These are phyloP conservation scores for Globisporangium heterothallicum DNA, from an alignment of 352 stramenopile species.

Conservation along the genomic window DNA sequence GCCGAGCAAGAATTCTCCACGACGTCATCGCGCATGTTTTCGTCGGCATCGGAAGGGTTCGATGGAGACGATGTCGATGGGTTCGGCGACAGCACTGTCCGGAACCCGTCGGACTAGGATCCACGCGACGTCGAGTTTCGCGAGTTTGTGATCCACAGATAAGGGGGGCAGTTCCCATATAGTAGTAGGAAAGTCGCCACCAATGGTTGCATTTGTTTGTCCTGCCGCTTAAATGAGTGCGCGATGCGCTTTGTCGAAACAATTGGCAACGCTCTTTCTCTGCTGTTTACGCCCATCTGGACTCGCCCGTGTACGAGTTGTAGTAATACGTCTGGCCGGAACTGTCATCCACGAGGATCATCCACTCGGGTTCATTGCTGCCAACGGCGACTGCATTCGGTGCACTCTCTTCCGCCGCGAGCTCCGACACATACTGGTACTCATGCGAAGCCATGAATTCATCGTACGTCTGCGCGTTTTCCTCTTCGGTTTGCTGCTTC, in stretches of 20 bases:
- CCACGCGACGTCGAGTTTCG: constrained; percentile 6
- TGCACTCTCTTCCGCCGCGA: constrained; percentile 17
- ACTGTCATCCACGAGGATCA: constrained; percentile 50
- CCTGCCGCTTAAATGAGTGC: no score
- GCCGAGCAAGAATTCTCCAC: not conserved
- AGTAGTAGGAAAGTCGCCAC: no score
- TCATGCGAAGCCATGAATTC: constrained; percentile 69
- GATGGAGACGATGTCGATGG: not conserved
- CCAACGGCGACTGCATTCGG: constrained; percentile 11
- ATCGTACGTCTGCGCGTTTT: constrained; percentile 68
- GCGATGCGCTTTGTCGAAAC: no score
- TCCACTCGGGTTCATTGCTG: constrained; percentile 46
- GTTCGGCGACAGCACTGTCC: constrained; percentile 1
- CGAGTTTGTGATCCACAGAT: no score
- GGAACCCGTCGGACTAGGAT: not conserved
- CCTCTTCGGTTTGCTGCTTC: constrained; percentile 24
- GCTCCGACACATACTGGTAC: constrained; percentile 73
- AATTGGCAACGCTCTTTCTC: constrained; percentile 9
- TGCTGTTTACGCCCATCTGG: constrained; percentile 45
- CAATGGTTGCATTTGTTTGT: no score
- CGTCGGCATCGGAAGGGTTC: constrained; percentile 4
- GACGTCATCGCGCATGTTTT: constrained; percentile 13
- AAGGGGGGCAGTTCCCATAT: no score
- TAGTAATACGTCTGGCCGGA: constrained; percentile 74
- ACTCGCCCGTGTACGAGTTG: constrained; percentile 65